Evolutionary conservation across 208 protist species (phyloP).

Genomic region (Kentomonas sorsogonicus): DNA sequence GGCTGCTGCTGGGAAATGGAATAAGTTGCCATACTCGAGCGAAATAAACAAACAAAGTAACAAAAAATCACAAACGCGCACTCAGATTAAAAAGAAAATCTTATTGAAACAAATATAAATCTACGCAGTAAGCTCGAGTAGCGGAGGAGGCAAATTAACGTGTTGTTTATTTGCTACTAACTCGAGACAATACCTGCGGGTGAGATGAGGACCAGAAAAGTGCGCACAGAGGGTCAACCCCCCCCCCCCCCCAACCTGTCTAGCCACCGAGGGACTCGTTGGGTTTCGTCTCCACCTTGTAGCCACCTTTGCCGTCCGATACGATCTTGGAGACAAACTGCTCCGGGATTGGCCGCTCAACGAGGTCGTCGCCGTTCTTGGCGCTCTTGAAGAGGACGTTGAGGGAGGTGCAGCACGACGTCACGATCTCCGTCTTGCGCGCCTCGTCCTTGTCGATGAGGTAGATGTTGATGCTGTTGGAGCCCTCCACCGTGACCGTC

Average conservation of each 20-base stretch:
- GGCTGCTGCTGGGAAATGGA: not conserved
- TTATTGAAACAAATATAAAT: not conserved
- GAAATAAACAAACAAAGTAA: not conserved
- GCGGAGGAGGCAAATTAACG: no score
- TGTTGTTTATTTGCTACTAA: no score
- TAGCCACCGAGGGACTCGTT: conserved; percentile 13
- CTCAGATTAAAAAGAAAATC: not conserved
- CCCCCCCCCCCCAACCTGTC: no score
- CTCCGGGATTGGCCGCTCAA: conserved; percentile 70
- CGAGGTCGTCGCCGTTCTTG: conserved; percentile 44
- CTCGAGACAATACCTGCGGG: no score
- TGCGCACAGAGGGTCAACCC: no score
- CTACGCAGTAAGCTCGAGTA: no score
- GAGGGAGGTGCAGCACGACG: conserved; percentile 62
- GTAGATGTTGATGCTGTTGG: conserved; percentile 56
- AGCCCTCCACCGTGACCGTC: conserved; percentile 61
- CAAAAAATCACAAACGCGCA: no score
- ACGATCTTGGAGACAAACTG: conserved; percentile 77
- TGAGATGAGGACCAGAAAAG: no score
- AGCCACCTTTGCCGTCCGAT: conserved; percentile 44
- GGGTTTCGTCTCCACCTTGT: conserved; percentile 64
- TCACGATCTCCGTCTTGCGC: conserved; percentile 64
- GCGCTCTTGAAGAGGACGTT: conserved; percentile 64
- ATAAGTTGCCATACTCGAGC: no score
- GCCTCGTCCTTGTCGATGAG: conserved; percentile 54